Conservation (phyloP, 2,329 filamentous ascomycete genomes). For the Colletotrichum truncatum region DNA sequence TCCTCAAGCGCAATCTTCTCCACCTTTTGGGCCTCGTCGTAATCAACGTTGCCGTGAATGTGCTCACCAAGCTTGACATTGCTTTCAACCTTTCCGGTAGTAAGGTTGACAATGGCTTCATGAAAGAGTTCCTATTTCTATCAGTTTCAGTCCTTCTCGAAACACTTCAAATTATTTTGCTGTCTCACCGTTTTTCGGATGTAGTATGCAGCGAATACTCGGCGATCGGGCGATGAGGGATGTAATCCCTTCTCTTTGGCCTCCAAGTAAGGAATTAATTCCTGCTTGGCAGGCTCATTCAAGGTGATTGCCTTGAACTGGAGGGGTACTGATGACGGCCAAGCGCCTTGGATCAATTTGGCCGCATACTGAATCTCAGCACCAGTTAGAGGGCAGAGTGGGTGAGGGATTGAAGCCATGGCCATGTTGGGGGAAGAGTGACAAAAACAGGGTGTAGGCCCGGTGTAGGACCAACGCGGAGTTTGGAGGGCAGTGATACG, state of each 20-base stretch:
- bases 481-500: not conserved
- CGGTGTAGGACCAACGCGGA: not conserved
- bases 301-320: conserved; percentile 72
- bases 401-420: conserved; percentile 49
- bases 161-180: not conserved
- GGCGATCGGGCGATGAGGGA: conserved; percentile 50
- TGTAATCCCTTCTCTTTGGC: conserved; percentile 53
- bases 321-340: conserved; percentile 63
- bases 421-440: not conserved
- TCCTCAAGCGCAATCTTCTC: conserved; percentile 66
- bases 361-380: conserved; percentile 63
- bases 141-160: not conserved
- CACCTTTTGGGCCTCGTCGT: conserved; percentile 66
- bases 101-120: conserved; percentile 65
- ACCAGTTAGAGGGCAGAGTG: conserved; percentile 67
- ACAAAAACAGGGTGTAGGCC: not conserved
- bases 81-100: conserved; percentile 57
- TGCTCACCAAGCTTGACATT: conserved; percentile 68
- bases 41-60: conserved; percentile 67
- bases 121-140: conserved; percentile 65
- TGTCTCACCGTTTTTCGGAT: conserved; percentile 64
- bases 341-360: conserved; percentile 58
- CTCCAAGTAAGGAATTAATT: conserved; percentile 59
- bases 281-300: conserved; percentile 63
- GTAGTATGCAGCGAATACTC: conserved; percentile 66